Conservation (phyloP, 2,329 filamentous ascomycete species). For the Aspergillus sp. region DNA sequence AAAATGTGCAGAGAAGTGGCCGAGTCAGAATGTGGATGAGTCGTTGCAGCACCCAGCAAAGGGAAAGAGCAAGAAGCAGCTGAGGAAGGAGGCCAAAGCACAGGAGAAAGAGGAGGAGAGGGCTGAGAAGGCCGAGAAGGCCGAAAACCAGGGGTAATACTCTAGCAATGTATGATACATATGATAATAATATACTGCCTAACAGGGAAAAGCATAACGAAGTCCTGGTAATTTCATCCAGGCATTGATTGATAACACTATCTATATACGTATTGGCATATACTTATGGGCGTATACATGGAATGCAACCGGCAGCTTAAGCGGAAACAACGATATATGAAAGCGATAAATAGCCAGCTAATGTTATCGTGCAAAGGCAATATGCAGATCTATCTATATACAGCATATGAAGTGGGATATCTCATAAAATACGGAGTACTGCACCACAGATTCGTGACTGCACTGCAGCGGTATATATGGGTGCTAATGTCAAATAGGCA, state of each 20-base stretch:
- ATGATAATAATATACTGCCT: background rate
- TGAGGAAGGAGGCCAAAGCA: conserved; percentile 48
- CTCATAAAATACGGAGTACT: background rate
- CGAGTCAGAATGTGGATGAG: conserved; percentile 54
- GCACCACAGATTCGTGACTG: background rate
- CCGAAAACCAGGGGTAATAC: background rate
- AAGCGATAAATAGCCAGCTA: background rate
- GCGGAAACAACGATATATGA: background rate
- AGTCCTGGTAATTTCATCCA: too few relatives aligned
- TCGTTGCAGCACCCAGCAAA: conserved; percentile 19
- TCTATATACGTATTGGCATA: too few relatives aligned
- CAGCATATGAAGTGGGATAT: conserved; percentile 6
- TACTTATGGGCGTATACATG: too few relatives aligned
- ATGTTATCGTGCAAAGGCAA: conserved; percentile 4
- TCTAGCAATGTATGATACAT: background rate
- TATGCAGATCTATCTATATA: conserved; percentile 15
- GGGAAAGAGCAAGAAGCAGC: conserved; percentile 40
- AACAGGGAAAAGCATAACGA: background rate
- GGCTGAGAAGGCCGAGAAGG: background rate
- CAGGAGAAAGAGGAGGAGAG: conserved; percentile 23
- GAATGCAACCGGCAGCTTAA: background rate
- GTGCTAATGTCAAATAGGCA: background rate
- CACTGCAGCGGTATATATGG: background rate
- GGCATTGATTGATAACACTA: too few relatives aligned
- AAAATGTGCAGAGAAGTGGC: conserved; percentile 63